Evolutionary conservation across 306 rosid species (phyloP).

Genomic region (Sphenostylis stenocarpa): DNA sequence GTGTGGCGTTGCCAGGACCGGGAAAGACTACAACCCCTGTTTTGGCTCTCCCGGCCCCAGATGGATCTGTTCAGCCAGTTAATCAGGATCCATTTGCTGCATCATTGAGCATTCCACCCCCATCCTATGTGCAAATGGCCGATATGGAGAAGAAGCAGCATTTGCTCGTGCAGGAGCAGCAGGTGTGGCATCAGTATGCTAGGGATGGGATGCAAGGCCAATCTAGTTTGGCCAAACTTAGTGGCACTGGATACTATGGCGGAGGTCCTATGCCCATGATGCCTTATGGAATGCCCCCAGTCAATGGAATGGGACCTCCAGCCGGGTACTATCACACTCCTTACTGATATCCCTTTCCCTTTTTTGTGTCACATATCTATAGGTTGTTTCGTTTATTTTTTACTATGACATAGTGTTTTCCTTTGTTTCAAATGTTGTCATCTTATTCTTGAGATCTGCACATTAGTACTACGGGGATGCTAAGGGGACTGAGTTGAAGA

Average conservation of each 20-base stretch:
- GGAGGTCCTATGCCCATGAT: constrained; percentile 56
- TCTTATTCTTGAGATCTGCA: constrained; percentile 58
- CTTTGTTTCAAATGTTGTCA: constrained; percentile 42
- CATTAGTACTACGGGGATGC: constrained; percentile 45
- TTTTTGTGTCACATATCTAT: constrained; percentile 40
- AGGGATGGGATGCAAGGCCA: constrained; percentile 97
- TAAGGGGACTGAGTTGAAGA: constrained; percentile 47
- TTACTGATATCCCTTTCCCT: constrained; percentile 44
- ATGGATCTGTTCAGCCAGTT: constrained; percentile 80
- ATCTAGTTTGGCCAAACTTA: constrained; percentile 71
- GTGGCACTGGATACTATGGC: constrained; percentile 56
- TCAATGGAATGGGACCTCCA: constrained; percentile 74
- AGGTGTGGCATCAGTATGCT: constrained; percentile 83
- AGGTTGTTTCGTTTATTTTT: constrained; percentile 44
- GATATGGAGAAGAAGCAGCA: constrained; percentile 97
- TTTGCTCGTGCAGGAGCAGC: constrained; percentile 80
- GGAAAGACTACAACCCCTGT: constrained; percentile 77
- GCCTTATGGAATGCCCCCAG: constrained; percentile 92
- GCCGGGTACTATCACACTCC: constrained; percentile 79
- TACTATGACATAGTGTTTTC: constrained; percentile 49
- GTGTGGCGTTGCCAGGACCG: constrained; percentile 83
- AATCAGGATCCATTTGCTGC: constrained; percentile 96
- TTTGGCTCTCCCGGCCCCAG: constrained; percentile 98
- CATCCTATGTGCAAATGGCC: constrained; percentile 94
- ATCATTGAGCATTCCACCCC: constrained; percentile 78